Percentiles rank a stretch among this genome's conserved stretches.
Evolutionary conservation across 495 filamentous ascomycete species (phyloP).

Genomic region (Lophium mytilinum): DNA sequence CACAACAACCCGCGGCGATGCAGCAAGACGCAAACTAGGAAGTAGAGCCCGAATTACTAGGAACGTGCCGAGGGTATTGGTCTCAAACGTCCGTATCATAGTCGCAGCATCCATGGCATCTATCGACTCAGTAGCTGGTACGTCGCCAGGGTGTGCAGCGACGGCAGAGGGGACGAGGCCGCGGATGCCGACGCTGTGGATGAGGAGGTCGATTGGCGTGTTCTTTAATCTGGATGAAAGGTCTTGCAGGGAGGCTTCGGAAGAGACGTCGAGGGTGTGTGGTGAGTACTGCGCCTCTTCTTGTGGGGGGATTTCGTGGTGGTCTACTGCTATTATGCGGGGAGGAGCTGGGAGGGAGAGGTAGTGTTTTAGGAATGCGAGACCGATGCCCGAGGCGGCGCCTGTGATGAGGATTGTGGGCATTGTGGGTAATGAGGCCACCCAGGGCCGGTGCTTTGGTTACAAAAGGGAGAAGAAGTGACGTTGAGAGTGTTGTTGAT

Average conservation of each 20-base stretch:
- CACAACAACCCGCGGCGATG: slow-evolving; percentile 30
- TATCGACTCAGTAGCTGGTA: slow-evolving; percentile 28
- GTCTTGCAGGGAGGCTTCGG: slow-evolving; percentile 4
- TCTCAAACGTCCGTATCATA: slow-evolving; percentile 25
- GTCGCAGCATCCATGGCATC: slow-evolving; percentile 29
- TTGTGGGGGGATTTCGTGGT: slow-evolving; percentile 1
- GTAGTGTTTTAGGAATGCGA: slow-evolving; percentile 22
- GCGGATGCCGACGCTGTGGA: slow-evolving; percentile 34
- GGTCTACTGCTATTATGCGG: slow-evolving; percentile 12
- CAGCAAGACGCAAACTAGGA: slow-evolving; percentile 15
- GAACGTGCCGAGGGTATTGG: slow-evolving; percentile 32
- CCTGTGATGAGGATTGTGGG: slow-evolving; percentile 27
- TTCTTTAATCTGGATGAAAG: slow-evolving; percentile 8
- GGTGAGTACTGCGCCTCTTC: background rate
- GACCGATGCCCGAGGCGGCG: slow-evolving; percentile 27
- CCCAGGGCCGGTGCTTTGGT: too few species aligned
- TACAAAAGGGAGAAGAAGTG: too few species aligned
- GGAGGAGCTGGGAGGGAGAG: background rate
- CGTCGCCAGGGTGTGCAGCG: slow-evolving; percentile 17
- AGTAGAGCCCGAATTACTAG: slow-evolving; percentile 26
- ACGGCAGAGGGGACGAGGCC: slow-evolving; percentile 30
- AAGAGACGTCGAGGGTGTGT: slow-evolving; percentile 8
- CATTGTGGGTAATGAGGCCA: background rate
- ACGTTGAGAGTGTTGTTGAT: too few species aligned
- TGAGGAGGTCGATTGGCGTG: slow-evolving; percentile 26